These are phyloP conservation scores for Teratosphaeria viscida DNA, from an alignment of 2,329 filamentous ascomycete species.

Conservation along the genomic window DNA sequence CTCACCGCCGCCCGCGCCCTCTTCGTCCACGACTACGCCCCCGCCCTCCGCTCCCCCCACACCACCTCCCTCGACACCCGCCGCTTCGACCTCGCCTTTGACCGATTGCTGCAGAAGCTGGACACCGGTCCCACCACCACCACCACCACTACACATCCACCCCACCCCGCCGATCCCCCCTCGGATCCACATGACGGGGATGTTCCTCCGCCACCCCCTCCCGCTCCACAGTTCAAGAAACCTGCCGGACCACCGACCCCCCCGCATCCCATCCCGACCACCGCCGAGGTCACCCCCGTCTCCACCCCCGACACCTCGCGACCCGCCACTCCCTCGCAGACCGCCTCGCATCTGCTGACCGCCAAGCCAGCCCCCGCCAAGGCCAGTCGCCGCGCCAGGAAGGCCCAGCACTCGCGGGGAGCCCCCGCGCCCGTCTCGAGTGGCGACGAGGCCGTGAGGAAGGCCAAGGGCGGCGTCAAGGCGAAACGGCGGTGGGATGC, in stretches of 20 bases:
- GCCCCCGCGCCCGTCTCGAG: slow-evolving; percentile 58
- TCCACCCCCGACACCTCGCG: slow-evolving; percentile 67
- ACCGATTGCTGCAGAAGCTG: slow-evolving; percentile 79
- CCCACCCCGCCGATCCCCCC: slow-evolving; percentile 34
- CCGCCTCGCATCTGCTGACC: slow-evolving; percentile 54
- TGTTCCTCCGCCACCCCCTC: slow-evolving; percentile 43
- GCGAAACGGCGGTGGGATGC: slow-evolving; percentile 88
- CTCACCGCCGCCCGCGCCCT: slow-evolving; percentile 90
- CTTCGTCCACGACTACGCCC: slow-evolving; percentile 80
- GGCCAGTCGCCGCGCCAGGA: slow-evolving; percentile 70
- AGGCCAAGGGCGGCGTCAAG: slow-evolving; percentile 53
- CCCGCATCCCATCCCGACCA: slow-evolving; percentile 32
- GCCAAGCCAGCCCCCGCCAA: slow-evolving; percentile 68
- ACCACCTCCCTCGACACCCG: slow-evolving; percentile 67
- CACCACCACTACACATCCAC: background rate
- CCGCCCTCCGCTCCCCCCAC: slow-evolving; percentile 63
- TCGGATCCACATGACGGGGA: slow-evolving; percentile 40
- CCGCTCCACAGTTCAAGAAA: slow-evolving; percentile 37
- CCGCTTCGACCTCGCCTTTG: slow-evolving; percentile 85
- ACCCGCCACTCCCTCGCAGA: slow-evolving; percentile 55
- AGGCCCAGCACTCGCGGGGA: slow-evolving; percentile 42
- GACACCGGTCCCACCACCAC: slow-evolving; percentile 37
- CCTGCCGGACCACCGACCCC: slow-evolving; percentile 20
- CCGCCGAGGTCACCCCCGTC: slow-evolving; percentile 59
- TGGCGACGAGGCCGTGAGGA: slow-evolving; percentile 61